phyloP scores from a whole-genome alignment of 176 grass and related monocot genomes.

The Oryza brachyantha region DNA sequence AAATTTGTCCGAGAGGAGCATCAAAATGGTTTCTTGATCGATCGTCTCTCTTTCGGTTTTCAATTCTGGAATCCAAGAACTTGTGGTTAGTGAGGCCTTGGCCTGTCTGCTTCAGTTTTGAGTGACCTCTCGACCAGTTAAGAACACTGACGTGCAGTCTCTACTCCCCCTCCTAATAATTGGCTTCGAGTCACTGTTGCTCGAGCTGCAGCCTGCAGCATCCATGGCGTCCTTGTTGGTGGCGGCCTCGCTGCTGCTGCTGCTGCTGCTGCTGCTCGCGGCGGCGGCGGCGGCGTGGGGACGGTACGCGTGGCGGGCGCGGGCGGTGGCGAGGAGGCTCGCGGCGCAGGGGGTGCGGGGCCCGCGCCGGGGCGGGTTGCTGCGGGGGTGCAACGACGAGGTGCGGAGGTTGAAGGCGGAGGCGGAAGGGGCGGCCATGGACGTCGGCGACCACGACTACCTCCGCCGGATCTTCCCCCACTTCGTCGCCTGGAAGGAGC shows the following conservation, averaged over 20 bases:
- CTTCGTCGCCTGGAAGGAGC: constrained; percentile 29
- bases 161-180: background rate
- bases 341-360: constrained; percentile 40
- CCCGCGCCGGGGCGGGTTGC: constrained; percentile 34
- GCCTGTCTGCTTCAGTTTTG: background rate
- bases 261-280: background rate
- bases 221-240: background rate
- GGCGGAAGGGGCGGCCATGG: background rate
- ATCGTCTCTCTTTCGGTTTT: background rate
- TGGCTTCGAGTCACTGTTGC: background rate
- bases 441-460: constrained; percentile 38
- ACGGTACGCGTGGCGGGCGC: constrained; percentile 33
- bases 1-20: too few relatives aligned
- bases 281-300: constrained; percentile 20
- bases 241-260: too few relatives aligned
- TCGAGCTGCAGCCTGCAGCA: background rate
- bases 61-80: background rate
- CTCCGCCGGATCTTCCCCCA: constrained; percentile 15
- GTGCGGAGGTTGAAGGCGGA: constrained; percentile 23
- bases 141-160: too few relatives aligned
- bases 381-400: constrained; percentile 26
- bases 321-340: constrained; percentile 13
- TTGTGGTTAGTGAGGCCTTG: too few relatives aligned
- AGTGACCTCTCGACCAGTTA: too few relatives aligned
- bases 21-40: background rate